phyloP scores from a whole-genome alignment of 306 rosid genomes.

The Cicer pinnatifidum region DNA sequence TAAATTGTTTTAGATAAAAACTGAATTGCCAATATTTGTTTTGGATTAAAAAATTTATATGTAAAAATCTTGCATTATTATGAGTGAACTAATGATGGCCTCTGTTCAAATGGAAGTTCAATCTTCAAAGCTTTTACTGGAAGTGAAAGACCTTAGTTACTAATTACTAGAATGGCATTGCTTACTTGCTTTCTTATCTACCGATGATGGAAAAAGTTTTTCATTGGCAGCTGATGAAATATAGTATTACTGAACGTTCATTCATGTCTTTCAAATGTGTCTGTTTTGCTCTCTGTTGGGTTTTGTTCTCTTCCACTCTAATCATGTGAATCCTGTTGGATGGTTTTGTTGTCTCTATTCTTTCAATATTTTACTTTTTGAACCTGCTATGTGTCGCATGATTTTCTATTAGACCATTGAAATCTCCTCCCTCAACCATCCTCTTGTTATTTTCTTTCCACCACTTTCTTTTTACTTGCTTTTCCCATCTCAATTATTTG shows the following conservation, averaged over 20 bases:
- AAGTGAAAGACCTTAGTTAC: constrained; percentile 7
- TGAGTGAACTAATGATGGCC: constrained; percentile 4
- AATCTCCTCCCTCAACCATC: neutral
- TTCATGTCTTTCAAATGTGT: neutral
- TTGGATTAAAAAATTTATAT: neutral
- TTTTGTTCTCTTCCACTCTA: constrained; percentile 27
- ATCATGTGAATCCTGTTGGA: constrained; percentile 32
- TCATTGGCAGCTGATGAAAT: constrained; percentile 20
- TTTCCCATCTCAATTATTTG: neutral
- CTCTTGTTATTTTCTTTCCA: neutral
- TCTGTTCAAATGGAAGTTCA: constrained; percentile 6
- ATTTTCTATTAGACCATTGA: neutral
- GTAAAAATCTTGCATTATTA: constrained; percentile 7
- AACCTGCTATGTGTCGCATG: neutral
- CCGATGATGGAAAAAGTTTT: neutral
- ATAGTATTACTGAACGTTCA: neutral
- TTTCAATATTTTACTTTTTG: neutral
- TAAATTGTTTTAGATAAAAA: neutral
- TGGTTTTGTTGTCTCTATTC: constrained; percentile 20
- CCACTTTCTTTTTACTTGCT: neutral
- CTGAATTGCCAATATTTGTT: neutral
- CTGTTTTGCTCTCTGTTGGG: neutral
- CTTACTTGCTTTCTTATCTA: neutral
- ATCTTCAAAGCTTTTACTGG: constrained; percentile 12
- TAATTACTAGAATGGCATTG: neutral